phyloP scores from a whole-genome alignment of 2,329 filamentous ascomycete species.

The Ophiosphaerella herpotricha region DNA sequence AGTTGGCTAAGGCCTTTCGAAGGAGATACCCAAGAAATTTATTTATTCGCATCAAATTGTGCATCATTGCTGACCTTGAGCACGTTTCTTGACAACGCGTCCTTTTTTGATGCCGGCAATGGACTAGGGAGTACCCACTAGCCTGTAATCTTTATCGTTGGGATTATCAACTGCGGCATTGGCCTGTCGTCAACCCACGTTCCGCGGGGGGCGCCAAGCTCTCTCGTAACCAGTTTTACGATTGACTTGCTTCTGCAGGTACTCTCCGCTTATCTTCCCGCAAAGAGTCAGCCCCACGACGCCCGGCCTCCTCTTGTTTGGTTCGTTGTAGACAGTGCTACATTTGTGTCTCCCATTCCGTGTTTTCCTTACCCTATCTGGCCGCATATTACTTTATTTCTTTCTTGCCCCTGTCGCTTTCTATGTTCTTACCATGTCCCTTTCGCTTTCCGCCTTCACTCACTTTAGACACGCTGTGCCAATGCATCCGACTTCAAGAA shows the following conservation, averaged over 20 bases:
- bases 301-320: slow-evolving; percentile 21
- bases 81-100: slow-evolving; percentile 17
- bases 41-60: slow-evolving; percentile 13
- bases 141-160: slow-evolving; percentile 3
- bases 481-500: slow-evolving; percentile 30
- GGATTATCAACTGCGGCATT: slow-evolving; percentile 12
- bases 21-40: slow-evolving; percentile 42
- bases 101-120: slow-evolving; percentile 21
- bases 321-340: slow-evolving; percentile 18
- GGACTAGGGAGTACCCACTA: slow-evolving; percentile 9
- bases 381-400: slow-evolving; percentile 12
- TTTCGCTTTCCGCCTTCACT: slow-evolving; percentile 7
- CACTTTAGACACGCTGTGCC: slow-evolving; percentile 15
- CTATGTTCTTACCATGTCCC: slow-evolving; percentile 19
- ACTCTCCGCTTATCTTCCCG: slow-evolving; percentile 27
- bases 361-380: not conserved
- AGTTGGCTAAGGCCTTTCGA: slow-evolving; percentile 32
- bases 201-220: slow-evolving; percentile 12
- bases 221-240: slow-evolving; percentile 12
- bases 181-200: slow-evolving; percentile 22
- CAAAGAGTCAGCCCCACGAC: slow-evolving; percentile 33
- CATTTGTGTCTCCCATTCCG: slow-evolving; percentile 8
- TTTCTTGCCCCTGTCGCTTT: slow-evolving; percentile 14
- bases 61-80: slow-evolving; percentile 1
- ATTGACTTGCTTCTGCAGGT: slow-evolving; percentile 20